Evolutionary conservation across 495 filamentous ascomycete species (phyloP).

Genomic region (Annulohypoxylon stygium): DNA sequence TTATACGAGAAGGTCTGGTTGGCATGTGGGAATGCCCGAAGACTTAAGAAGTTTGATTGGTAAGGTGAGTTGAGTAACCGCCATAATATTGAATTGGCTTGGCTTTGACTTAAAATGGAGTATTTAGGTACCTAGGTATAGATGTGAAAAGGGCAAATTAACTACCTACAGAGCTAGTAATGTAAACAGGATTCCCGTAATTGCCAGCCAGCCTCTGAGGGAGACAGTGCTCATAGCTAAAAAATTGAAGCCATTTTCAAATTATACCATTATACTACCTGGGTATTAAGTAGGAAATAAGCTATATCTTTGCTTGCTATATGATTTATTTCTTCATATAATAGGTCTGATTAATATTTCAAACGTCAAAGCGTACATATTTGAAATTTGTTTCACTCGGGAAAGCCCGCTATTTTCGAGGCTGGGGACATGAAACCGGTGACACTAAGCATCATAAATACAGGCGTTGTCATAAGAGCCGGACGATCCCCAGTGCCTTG

Average conservation of each 20-base stretch:
- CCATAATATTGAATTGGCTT: conserved; percentile 43
- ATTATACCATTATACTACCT: not conserved
- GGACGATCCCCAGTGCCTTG: conserved; percentile 41
- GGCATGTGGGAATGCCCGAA: conserved; percentile 36
- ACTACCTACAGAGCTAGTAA: not conserved
- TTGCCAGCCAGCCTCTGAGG: not conserved
- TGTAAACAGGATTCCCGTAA: not conserved
- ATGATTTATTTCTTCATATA: not conserved
- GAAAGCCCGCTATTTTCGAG: conserved; percentile 36
- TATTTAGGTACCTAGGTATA: not conserved
- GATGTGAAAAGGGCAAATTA: conserved; percentile 17
- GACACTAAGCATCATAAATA: conserved; percentile 24
- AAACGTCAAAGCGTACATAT: conserved; percentile 23
- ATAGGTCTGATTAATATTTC: conserved; percentile 4
- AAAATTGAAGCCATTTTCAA: not conserved
- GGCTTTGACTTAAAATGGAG: conserved; percentile 12
- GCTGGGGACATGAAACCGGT: conserved; percentile 37
- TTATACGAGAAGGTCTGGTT: conserved; percentile 30
- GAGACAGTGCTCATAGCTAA: not conserved
- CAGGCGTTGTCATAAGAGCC: conserved; percentile 19
- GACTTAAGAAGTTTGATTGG: conserved; percentile 20
- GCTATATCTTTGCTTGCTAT: conserved; percentile 6
- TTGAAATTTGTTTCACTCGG: conserved; percentile 32
- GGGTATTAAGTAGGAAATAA: not conserved
- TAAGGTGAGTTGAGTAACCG: conserved; percentile 19